Evolutionary conservation across 2,329 filamentous ascomycete genomes (phyloP).

Genomic region (Talaromyces sp.): DNA sequence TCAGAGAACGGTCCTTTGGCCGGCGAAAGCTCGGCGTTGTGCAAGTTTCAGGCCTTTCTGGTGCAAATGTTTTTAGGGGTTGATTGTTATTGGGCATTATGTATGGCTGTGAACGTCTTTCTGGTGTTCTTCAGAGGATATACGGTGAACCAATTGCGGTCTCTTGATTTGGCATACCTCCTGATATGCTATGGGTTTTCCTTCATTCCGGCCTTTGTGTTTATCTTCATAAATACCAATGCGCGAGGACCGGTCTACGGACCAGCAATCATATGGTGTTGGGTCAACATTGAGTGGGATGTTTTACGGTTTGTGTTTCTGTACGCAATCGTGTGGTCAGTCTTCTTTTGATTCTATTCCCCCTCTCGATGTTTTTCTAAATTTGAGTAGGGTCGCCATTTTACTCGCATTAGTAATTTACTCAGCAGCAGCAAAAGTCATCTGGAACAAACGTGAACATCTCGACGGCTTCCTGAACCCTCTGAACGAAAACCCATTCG

Average conservation of each 20-base stretch:
- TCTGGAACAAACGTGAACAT: conserved; percentile 18
- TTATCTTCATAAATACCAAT: conserved; percentile 56
- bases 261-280: conserved; percentile 72
- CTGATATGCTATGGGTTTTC: conserved; percentile 66
- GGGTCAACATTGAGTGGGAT: conserved; percentile 63
- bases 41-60: conserved; percentile 69
- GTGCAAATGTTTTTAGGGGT: conserved; percentile 64
- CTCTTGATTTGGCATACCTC: conserved; percentile 66
- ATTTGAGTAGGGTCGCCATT: conserved; percentile 24
- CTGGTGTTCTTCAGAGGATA: conserved; percentile 70
- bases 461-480: conserved; percentile 21
- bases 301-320: conserved; percentile 67
- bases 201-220: conserved; percentile 61
- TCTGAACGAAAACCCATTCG: conserved; percentile 19
- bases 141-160: conserved; percentile 57
- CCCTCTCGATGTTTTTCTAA: conserved; percentile 43
- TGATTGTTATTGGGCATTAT: conserved; percentile 68
- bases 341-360: background rate
- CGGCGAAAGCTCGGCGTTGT: conserved; percentile 54
- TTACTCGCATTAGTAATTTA: conserved; percentile 18
- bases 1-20: conserved; percentile 54
- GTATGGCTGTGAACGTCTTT: conserved; percentile 76
- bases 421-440: conserved; percentile 16
- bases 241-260: conserved; percentile 60
- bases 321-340: conserved; percentile 48